These are phyloP conservation scores for Acanthamoeba quina DNA, from an alignment of 208 protist species.

Conservation along the genomic window DNA sequence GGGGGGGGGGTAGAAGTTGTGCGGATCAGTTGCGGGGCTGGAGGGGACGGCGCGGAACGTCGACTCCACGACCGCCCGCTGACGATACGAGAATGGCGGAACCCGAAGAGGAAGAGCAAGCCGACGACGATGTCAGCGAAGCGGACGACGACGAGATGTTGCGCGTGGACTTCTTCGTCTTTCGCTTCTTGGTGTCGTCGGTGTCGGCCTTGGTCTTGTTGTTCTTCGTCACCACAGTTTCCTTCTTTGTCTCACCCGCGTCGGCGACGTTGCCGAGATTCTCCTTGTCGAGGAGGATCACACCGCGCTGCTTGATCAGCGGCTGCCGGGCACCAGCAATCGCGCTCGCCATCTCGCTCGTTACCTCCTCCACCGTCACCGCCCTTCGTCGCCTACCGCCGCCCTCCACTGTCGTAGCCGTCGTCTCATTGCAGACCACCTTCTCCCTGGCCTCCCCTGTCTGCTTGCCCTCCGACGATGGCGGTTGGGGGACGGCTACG, in stretches of 20 bases:
- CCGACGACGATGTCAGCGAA: no score
- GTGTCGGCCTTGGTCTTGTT: not conserved
- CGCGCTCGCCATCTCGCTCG: not conserved
- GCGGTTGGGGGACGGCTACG: no score
- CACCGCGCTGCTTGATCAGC: constrained; percentile 10
- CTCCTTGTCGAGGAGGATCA: constrained; percentile 45
- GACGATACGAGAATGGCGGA: not conserved
- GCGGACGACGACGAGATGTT: no score
- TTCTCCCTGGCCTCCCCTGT: not conserved
- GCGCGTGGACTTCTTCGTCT: not conserved
- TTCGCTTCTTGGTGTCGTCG: not conserved
- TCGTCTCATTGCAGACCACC: not conserved
- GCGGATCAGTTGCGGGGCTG: not conserved
- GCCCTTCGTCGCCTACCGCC: not conserved
- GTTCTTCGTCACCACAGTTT: not conserved
- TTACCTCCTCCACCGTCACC: not conserved
- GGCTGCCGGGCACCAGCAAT: not conserved
- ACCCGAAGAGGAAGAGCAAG: not conserved
- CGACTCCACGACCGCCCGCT: not conserved
- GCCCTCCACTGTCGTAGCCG: not conserved
- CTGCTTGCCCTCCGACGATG: no score
- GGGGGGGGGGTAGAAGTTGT: not conserved
- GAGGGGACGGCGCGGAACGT: not conserved
- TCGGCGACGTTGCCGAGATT: not conserved
- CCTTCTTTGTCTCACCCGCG: not conserved